Evolutionary conservation across 208 protist species (phyloP).

Genomic region (Leishmania lainsoni): DNA sequence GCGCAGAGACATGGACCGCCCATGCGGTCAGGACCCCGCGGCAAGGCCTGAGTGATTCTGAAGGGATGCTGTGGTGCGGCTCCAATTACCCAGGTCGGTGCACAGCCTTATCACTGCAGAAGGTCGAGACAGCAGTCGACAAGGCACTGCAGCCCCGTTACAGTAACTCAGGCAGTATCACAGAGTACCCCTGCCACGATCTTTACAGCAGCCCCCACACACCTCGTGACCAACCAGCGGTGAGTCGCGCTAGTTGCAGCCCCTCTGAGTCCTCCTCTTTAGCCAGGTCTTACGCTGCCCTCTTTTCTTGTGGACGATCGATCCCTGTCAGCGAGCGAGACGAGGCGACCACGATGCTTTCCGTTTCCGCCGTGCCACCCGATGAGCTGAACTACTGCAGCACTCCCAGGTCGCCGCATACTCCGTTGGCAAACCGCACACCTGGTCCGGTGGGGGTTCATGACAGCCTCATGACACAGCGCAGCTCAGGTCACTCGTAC

Average conservation of each 20-base stretch:
- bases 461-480: slow-evolving; percentile 11
- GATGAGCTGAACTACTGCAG: slow-evolving; percentile 1
- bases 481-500: slow-evolving; percentile 12
- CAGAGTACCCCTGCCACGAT: background rate
- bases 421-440: slow-evolving; percentile 37
- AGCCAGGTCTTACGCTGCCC: background rate
- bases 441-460: slow-evolving; percentile 11
- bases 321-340: slow-evolving; percentile 3
- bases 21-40: background rate
- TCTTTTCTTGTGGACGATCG: background rate
- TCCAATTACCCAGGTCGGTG: background rate
- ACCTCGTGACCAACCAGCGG: slow-evolving; percentile 12
- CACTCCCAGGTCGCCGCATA: slow-evolving; percentile 34
- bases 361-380: background rate
- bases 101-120: background rate
- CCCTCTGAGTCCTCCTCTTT: slow-evolving; percentile 7
- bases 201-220: slow-evolving; percentile 9
- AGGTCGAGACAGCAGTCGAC: background rate
- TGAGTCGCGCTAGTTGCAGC: background rate
- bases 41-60: background rate
- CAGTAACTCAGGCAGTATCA: background rate
- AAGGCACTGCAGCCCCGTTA: background rate
- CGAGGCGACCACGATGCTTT: background rate
- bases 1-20: background rate
- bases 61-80: background rate